Base-by-base conservation (phyloP, 345 rosid genomes). In the Fremontodendron californicum region DNA sequence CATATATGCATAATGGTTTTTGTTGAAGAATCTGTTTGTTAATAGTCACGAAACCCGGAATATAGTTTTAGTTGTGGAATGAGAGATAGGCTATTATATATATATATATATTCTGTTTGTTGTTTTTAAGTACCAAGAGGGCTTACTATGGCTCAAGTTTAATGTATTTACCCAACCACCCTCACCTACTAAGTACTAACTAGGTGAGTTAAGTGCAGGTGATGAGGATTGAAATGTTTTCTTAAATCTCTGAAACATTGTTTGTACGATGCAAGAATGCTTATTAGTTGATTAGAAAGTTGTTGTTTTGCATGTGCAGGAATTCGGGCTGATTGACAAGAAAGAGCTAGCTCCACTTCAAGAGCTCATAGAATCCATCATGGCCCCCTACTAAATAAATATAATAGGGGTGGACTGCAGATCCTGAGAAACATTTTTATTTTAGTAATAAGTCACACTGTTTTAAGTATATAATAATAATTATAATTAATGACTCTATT, bases 281-380 rank as follows among this genome's bases (percentile, higher is more conserved):
- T 33, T 63, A 31, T n/a, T n/a, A n/a, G 43, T 4, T 9, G 43
- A 51, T 6, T 19, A 4, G 45, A 33, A 71, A 71, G 19, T 48
- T 33, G 18, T 67, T 12, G 19, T 51, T 73, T 33, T 49, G 27
- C 51, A 40, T 25, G 46, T 65, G 82, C 92, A 96, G 99, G 98
- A 96, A 81, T 96, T 96, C 81, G 94, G 92, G 75, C 87, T 96
- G 71, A 90, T 96, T 8, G 99, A 96, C 86, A 96, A 91, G 93
- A 92, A 90, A 88, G 99, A 96, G 85, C 97, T 96, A 2, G 99
- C 94, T 2, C 99, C 99, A 9, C 92, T 96, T 40, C 98, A 96
- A 52, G 99, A 96, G 74, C 97, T 96, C 77, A 86, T 96, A 76
- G 98, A 96, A 27, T 92, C 99, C 76, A 93, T 95, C 61, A 82